Evolutionary conservation across 805 yeast species (phyloP).

Genomic region (Ogataea polymorpha): DNA sequence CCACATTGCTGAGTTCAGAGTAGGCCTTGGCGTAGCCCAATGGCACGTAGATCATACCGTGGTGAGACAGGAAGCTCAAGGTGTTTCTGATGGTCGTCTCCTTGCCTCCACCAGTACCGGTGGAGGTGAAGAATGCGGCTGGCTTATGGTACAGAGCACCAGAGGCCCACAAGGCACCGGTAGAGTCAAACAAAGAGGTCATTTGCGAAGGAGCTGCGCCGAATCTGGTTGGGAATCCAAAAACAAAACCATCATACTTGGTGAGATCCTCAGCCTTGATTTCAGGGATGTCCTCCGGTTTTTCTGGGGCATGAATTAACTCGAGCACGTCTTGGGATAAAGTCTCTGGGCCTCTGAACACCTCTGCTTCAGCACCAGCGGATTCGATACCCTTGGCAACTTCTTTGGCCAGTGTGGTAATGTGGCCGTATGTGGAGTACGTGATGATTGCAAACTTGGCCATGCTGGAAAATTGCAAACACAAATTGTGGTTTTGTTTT

Average conservation of each 20-base stretch:
- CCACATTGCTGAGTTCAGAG: conserved; percentile 50
- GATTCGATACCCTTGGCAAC: conserved; percentile 64
- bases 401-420: conserved; percentile 62
- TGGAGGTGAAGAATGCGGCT: conserved; percentile 68
- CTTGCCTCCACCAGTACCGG: conserved; percentile 85
- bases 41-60: conserved; percentile 78
- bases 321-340: conserved; percentile 55
- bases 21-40: conserved; percentile 65
- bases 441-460: conserved; percentile 39
- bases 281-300: conserved; percentile 55
- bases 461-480: conserved; percentile 3
- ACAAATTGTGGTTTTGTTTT: neutral
- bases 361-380: conserved; percentile 66
- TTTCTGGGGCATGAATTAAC: conserved; percentile 60
- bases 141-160: conserved; percentile 74
- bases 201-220: conserved; percentile 81
- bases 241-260: conserved; percentile 74
- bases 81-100: conserved; percentile 67
- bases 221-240: conserved; percentile 84
- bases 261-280: conserved; percentile 57
- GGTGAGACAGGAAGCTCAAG: conserved; percentile 67
- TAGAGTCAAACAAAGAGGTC: conserved; percentile 71
- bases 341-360: conserved; percentile 78
- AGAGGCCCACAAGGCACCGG: conserved; percentile 76
- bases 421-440: conserved; percentile 80